Evolutionary conservation across 129 eudicot genomes (phyloP).

Genomic region (Calendula officinalis): DNA sequence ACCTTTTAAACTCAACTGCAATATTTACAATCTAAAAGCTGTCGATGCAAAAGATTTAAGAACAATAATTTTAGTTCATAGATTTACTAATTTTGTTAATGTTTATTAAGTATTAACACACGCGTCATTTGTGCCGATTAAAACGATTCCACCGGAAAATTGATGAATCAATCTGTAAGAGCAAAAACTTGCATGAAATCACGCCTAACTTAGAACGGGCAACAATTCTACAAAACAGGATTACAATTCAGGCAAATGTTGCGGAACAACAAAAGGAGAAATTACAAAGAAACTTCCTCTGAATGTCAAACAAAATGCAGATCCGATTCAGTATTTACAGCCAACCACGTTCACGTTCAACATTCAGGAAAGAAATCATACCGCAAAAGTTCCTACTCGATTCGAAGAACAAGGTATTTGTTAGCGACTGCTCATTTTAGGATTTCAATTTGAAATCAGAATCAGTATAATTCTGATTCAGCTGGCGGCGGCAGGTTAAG

Average conservation of each 20-base stretch:
- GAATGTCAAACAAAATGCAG: slow-evolving; percentile 26
- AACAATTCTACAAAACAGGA: slow-evolving; percentile 27
- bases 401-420: not conserved
- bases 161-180: not conserved
- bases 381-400: not conserved
- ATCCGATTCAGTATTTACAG: slow-evolving; percentile 26
- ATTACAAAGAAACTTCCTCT: slow-evolving; percentile 26
- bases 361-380: not conserved
- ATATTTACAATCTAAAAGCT: no score
- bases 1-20: no score
- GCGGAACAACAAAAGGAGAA: slow-evolving; percentile 31
- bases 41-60: no score
- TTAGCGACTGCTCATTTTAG: not conserved
- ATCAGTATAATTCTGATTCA: slow-evolving; percentile 2
- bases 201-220: not conserved
- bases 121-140: not conserved
- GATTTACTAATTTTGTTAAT: no score
- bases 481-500: slow-evolving; percentile 39
- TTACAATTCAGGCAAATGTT: slow-evolving; percentile 18
- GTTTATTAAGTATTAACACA: not conserved
- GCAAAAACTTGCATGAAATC: slow-evolving; percentile 2
- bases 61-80: no score
- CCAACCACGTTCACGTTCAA: not conserved
- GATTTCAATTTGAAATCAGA: not conserved
- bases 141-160: slow-evolving; percentile 1